These are phyloP conservation scores for Linnemannia zychae DNA, from an alignment of 192 early-diverging fungal genomes.

Conservation along the genomic window DNA sequence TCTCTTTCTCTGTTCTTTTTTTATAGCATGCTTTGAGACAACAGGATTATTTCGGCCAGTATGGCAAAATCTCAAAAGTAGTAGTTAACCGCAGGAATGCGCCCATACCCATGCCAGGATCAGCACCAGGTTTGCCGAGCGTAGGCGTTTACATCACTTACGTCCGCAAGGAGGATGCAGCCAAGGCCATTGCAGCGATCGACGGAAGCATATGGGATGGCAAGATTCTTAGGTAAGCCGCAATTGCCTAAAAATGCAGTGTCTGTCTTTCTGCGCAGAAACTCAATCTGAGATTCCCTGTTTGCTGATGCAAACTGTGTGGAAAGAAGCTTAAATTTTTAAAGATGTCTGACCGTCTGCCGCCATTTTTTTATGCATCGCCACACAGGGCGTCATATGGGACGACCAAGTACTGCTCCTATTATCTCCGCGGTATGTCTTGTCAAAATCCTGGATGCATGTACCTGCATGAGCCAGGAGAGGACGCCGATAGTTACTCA, in stretches of 20 bases:
- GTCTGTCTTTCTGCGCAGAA: neutral
- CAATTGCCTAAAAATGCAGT: neutral
- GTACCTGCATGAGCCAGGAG: conserved; percentile 94
- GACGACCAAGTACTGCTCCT: conserved; percentile 99
- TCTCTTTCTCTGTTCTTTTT: conserved; percentile 8
- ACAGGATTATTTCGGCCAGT: conserved; percentile 98
- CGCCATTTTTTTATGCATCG: neutral
- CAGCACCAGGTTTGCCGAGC: conserved; percentile 62
- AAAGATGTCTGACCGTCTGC: neutral
- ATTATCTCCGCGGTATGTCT: conserved; percentile 90
- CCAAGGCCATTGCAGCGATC: conserved; percentile 91
- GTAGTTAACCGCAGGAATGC: conserved; percentile 88
- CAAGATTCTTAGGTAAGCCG: conserved; percentile 81
- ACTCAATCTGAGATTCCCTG: neutral
- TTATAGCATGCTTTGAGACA: conserved; percentile 74
- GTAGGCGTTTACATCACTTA: conserved; percentile 96
- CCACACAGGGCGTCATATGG: conserved; percentile 89
- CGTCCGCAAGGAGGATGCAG: conserved; percentile 91
- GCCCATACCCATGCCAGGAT: conserved; percentile 43
- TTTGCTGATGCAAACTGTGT: neutral
- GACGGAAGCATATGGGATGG: conserved; percentile 93
- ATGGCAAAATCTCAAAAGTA: conserved; percentile 94
- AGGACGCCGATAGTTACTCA: conserved; percentile 92
- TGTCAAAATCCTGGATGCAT: conserved; percentile 97
- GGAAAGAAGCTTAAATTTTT: neutral